Evolutionary conservation across 1,284 basidiomycete species (phyloP).

Genomic region (Bothia castanella): DNA sequence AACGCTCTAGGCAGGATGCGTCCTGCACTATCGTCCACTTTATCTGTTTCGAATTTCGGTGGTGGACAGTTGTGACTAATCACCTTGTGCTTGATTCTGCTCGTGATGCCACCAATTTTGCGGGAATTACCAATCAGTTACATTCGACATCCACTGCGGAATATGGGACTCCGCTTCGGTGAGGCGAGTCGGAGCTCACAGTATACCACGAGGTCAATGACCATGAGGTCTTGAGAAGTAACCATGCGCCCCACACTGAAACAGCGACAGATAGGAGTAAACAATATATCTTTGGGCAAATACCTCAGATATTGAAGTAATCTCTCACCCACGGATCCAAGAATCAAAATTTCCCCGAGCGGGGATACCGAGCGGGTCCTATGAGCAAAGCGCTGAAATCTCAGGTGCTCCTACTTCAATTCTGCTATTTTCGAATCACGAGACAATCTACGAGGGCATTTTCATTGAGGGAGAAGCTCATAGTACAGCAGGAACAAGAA

Average conservation of each 20-base stretch:
- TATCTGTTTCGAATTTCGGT: slow-evolving; percentile 7
- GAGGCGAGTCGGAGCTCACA: not conserved
- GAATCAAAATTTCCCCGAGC: not conserved
- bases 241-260: slow-evolving; percentile 2
- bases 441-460: slow-evolving; percentile 32
- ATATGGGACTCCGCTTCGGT: not conserved
- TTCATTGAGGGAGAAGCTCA: slow-evolving; percentile 29
- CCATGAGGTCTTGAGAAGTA: slow-evolving; percentile 2
- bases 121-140: slow-evolving; percentile 4
- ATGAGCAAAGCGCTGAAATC: slow-evolving; percentile 6
- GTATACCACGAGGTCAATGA: not conserved
- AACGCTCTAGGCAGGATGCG: not conserved
- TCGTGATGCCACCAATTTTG: too few relatives aligned
- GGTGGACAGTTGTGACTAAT: not conserved
- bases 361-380: not conserved
- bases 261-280: slow-evolving; percentile 7
- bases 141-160: not conserved
- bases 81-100: too few relatives aligned
- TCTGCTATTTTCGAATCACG: slow-evolving; percentile 20
- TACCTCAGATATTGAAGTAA: slow-evolving; percentile 5
- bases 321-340: slow-evolving; percentile 11
- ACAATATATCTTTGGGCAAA: slow-evolving; percentile 2
- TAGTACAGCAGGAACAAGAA: slow-evolving; percentile 32
- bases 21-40: not conserved
- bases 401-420: slow-evolving; percentile 16